Evolutionary conservation across 2,329 filamentous ascomycete genomes (phyloP), one percentile per base, ranked within the genome.

Genomic region (Colletotrichum navitas): DNA sequence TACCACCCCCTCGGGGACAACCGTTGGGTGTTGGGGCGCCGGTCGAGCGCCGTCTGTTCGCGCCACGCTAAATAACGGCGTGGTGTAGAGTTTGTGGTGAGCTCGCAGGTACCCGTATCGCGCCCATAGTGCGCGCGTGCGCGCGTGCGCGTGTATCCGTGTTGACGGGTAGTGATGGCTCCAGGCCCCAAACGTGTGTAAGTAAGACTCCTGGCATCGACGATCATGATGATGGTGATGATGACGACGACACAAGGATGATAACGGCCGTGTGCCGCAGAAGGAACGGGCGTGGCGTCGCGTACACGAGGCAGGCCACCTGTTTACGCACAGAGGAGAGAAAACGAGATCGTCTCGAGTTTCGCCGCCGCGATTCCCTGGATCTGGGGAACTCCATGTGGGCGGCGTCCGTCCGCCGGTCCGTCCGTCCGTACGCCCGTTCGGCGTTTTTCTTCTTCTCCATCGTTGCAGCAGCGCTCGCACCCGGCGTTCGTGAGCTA

Each of bases 41-140:
- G 67, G 55, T 54, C 67, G 62, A 66, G 45, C 36, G 45, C 54
- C 39, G 61, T 68, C 66, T 68, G 66, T 68, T 68, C 66, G 66
- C 61, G 51, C 52, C 52, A 68, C 61, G 52, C 61, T 68, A 68
- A 34, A 68, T 21, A 34, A 21, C 34, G 47, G 49, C 55, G 54
- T 39, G 45, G 36, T 39, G 61, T 24, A 65, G 10, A 16, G 43
- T 63, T 59, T 56, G 36, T 36, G 55, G 56, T 56, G 34, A 39
- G 18, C 26, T 41, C 29, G 32, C 26, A 36, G 52, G 56, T 61
- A 16, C 21, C 36, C 47, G 18, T 26, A 36, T 56, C 5, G 32
- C 36, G 52, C 29, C 21, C 18, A 21, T 58, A 45, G 43, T 18
- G 3, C 18, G 43, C 7, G 43, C 6, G 21, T 1, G 43, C 16